Evolutionary conservation across 768 basidiomycete species (phyloP).

Genomic region (Tulasnella sp.): DNA sequence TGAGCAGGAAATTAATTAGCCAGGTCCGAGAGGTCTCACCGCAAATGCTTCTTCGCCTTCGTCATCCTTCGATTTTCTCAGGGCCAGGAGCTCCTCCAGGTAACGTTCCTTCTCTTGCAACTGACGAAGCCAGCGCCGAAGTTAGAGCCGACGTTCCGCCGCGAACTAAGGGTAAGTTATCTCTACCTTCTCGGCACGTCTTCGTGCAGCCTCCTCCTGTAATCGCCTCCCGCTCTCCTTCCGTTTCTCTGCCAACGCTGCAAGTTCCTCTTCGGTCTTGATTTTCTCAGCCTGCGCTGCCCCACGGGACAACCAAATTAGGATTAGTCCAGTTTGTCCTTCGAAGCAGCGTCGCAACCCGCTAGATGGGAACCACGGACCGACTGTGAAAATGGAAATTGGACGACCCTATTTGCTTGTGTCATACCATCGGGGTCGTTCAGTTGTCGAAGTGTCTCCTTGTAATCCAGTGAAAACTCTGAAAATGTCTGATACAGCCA

Average conservation of each 20-base stretch:
- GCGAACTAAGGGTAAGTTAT: neutral
- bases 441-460: conserved; percentile 55
- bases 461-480: conserved; percentile 47
- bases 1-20: neutral
- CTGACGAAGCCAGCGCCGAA: conserved; percentile 33
- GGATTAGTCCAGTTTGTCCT: neutral
- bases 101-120: conserved; percentile 70
- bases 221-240: conserved; percentile 81
- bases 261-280: conserved; percentile 87
- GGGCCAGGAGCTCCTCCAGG: conserved; percentile 51
- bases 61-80: conserved; percentile 54
- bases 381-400: conserved; percentile 68
- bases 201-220: conserved; percentile 85
- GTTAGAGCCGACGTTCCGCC: neutral
- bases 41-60: conserved; percentile 59
- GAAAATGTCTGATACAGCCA: conserved; percentile 87
- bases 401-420: conserved; percentile 61
- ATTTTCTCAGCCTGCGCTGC: conserved; percentile 43
- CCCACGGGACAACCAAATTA: neutral
- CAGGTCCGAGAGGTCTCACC: conserved; percentile 13
- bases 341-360: neutral
- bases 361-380: conserved; percentile 26
- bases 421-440: conserved; percentile 58
- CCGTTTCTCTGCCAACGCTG: conserved; percentile 64
- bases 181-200: conserved; percentile 72